Conservation (phyloP, 257 asterid species). For the Lycium barbarum region DNA sequence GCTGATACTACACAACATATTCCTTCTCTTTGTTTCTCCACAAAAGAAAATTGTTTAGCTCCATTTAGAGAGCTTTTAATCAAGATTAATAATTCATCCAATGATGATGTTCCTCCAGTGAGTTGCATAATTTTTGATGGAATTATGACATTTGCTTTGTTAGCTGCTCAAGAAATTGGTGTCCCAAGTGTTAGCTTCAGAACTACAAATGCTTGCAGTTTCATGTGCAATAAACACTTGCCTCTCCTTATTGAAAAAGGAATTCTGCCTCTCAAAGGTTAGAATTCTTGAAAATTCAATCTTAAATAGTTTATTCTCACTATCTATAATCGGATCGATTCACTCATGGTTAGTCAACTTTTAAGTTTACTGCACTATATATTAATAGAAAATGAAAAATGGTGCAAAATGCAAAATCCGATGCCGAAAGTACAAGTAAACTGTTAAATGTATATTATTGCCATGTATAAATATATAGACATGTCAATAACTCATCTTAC, state of each 20-base stretch:
- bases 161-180: constrained; percentile 49
- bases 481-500: no score
- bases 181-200: constrained; percentile 45
- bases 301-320: neutral
- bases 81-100: constrained; percentile 27
- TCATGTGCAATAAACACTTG: constrained; percentile 38
- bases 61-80: constrained; percentile 44
- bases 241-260: constrained; percentile 41
- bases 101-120: constrained; percentile 39
- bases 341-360: neutral
- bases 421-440: no score
- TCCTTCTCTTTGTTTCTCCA: constrained; percentile 41
- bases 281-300: neutral
- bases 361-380: neutral
- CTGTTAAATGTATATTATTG: no score
- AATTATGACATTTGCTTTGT: constrained; percentile 41
- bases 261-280: constrained; percentile 48
- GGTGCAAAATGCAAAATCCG: neutral
- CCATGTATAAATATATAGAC: no score
- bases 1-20: constrained; percentile 31
- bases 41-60: constrained; percentile 39
- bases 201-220: constrained; percentile 41
- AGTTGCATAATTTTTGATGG: constrained; percentile 44
- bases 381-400: neutral
- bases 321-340: neutral